Conservation (phyloP, 2,329 filamentous ascomycete genomes). For the Blastomyces parvus region DNA sequence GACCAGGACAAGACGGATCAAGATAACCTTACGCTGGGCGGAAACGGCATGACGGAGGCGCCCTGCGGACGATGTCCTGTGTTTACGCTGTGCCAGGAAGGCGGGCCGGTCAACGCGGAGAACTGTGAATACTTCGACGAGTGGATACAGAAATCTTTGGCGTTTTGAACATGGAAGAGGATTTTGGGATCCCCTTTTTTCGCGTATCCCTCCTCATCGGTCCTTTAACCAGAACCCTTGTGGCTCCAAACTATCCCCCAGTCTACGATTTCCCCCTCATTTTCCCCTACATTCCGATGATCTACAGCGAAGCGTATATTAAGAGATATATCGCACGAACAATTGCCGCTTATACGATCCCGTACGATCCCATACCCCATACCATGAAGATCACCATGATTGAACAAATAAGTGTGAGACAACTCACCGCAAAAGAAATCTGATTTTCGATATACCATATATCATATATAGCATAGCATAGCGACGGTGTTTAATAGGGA, state of each 20-base stretch:
- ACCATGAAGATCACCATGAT: neutral
- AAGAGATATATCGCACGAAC: neutral
- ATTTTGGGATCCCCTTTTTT: neutral
- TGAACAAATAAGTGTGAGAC: neutral
- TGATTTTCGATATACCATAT: constrained; percentile 4
- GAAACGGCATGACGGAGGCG: constrained; percentile 74
- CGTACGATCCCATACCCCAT: neutral
- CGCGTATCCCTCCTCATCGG: neutral
- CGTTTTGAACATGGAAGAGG: constrained; percentile 21
- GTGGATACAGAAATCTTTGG: constrained; percentile 54
- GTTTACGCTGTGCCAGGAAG: constrained; percentile 83
- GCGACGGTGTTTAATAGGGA: constrained; percentile 12
- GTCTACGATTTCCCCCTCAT: neutral
- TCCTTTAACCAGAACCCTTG: neutral
- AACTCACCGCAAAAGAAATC: neutral
- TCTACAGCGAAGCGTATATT: neutral
- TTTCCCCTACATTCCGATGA: neutral
- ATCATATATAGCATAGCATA: constrained; percentile 13
- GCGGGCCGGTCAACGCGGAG: constrained; percentile 77
- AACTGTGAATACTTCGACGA: constrained; percentile 86
- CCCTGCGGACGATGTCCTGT: constrained; percentile 90
- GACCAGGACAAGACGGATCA: constrained; percentile 25
- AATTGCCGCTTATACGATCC: neutral
- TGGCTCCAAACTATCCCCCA: neutral
- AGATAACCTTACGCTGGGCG: constrained; percentile 36